A percentile compares a stretch with the other conserved stretches of the same genome.
These are phyloP conservation scores for Sanghuangporus weigelae DNA, from an alignment of 1,284 basidiomycete species.

Conservation along the genomic window DNA sequence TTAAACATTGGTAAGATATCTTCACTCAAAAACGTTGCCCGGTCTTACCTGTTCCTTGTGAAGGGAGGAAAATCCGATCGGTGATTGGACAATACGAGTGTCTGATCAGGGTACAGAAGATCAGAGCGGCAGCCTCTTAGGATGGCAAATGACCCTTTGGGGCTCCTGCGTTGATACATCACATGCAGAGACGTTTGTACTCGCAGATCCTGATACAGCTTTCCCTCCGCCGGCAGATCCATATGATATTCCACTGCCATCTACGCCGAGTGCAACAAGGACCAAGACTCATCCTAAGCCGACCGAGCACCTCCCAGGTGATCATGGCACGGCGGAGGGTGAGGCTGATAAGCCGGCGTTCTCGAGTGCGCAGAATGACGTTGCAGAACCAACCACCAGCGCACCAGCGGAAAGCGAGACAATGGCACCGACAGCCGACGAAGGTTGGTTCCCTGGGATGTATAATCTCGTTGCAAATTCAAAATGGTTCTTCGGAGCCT, in stretches of 20 bases:
- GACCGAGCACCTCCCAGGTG: conserved; percentile 80
- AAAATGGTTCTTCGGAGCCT: conserved; percentile 82
- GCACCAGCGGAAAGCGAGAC: conserved; percentile 31
- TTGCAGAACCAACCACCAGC: conserved; percentile 21
- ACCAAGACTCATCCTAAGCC: conserved; percentile 77
- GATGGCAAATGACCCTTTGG: conserved; percentile 94
- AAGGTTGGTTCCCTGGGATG: conserved; percentile 85
- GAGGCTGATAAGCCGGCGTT: conserved; percentile 50
- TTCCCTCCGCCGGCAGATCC: conserved; percentile 46
- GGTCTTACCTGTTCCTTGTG: neutral
- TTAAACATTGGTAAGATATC: conserved; percentile 88
- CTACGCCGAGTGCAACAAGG: conserved; percentile 32
- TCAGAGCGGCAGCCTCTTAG: conserved; percentile 76
- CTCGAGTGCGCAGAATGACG: conserved; percentile 22
- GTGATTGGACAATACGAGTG: conserved; percentile 87
- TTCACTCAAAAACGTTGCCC: neutral
- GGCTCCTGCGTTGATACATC: conserved; percentile 79
- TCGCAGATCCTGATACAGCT: conserved; percentile 49
- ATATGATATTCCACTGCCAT: conserved; percentile 26
- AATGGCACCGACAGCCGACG: conserved; percentile 59
- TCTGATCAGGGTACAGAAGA: conserved; percentile 62
- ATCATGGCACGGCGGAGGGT: conserved; percentile 71
- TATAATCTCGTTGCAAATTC: conserved; percentile 70
- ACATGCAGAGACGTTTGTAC: conserved; percentile 60
- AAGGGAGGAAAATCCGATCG: conserved; percentile 93